These are phyloP conservation scores for Trypanosoma cruzi DNA, from an alignment of 208 protist genomes.

Conservation along the genomic window DNA sequence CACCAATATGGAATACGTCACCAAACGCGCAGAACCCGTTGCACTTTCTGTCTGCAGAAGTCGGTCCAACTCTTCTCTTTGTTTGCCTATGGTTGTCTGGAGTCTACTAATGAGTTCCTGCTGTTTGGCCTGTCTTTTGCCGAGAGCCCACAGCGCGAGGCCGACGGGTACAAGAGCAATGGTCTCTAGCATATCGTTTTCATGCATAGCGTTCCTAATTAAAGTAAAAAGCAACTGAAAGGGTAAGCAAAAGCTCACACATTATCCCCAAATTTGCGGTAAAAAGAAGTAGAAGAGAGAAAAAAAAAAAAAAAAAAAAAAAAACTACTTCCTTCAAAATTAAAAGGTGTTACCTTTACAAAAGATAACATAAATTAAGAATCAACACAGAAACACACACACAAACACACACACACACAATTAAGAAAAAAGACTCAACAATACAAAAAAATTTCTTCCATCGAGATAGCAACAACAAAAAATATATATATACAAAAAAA, in stretches of 20 bases:
- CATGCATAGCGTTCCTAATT: conserved; percentile 4
- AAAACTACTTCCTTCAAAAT: neutral
- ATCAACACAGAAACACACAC: neutral
- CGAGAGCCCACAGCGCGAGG: conserved; percentile 57
- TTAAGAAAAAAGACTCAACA: neutral
- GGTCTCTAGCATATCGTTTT: conserved; percentile 29
- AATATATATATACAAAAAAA: neutral
- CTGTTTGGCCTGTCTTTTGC: conserved; percentile 53
- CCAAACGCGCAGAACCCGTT: neutral
- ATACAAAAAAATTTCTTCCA: neutral
- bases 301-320: conserved; percentile 6
- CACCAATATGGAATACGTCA: conserved; percentile 1
- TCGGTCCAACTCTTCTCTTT: conserved; percentile 60
- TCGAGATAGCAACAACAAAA: neutral
- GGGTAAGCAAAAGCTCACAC: neutral
- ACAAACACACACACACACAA: neutral
- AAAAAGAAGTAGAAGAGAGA: conserved; percentile 12
- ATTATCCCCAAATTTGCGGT: neutral
- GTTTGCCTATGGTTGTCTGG: conserved; percentile 53
- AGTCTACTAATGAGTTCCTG: conserved; percentile 63
- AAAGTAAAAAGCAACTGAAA: neutral
- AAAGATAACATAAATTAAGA: neutral
- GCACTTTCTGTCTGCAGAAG: conserved; percentile 18
- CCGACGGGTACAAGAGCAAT: conserved; percentile 55
- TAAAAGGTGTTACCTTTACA: neutral